Evolutionary conservation across 2,329 filamentous ascomycete genomes (phyloP).

Genomic region (Pleurostoma richardsiae): DNA sequence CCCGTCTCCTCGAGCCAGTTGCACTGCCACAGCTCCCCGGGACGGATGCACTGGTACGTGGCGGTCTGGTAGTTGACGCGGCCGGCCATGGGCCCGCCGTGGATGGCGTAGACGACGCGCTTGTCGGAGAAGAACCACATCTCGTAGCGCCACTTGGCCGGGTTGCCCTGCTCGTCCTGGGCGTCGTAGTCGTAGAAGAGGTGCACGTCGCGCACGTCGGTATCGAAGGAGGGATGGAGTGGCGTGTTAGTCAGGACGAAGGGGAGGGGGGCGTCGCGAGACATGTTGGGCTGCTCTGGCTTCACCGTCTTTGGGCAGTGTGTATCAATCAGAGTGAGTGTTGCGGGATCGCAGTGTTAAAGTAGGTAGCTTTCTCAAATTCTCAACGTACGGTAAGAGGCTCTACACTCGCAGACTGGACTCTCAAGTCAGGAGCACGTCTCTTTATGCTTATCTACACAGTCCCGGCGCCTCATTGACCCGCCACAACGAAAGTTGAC

Average conservation of each 20-base stretch:
- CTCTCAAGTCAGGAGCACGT: too few relatives aligned
- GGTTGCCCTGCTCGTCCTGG: constrained; percentile 37
- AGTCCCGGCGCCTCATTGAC: too few relatives aligned
- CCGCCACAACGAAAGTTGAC: too few relatives aligned
- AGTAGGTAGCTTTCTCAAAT: too few relatives aligned
- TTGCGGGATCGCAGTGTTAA: too few relatives aligned
- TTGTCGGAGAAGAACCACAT: constrained; percentile 54
- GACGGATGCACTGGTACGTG: constrained; percentile 52
- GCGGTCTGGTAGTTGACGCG: constrained; percentile 47
- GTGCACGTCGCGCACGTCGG: constrained; percentile 47
- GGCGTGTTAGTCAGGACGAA: constrained; percentile 1
- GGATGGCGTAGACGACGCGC: constrained; percentile 53
- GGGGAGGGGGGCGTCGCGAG: too few relatives aligned
- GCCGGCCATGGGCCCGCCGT: constrained; percentile 55
- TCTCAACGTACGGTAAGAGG: too few relatives aligned
- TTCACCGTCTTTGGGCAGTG: too few relatives aligned
- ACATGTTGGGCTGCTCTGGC: too few relatives aligned
- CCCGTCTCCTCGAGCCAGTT: constrained; percentile 59
- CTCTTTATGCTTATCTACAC: too few relatives aligned
- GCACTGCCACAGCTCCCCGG: constrained; percentile 54
- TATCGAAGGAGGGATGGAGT: constrained; percentile 30
- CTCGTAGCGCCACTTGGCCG: constrained; percentile 57
- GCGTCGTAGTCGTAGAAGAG: constrained; percentile 54
- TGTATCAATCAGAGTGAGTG: too few relatives aligned
- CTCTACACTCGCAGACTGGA: too few relatives aligned